Conservation (phyloP, 352 stramenopile genomes). For the Globisporangium polare region DNA sequence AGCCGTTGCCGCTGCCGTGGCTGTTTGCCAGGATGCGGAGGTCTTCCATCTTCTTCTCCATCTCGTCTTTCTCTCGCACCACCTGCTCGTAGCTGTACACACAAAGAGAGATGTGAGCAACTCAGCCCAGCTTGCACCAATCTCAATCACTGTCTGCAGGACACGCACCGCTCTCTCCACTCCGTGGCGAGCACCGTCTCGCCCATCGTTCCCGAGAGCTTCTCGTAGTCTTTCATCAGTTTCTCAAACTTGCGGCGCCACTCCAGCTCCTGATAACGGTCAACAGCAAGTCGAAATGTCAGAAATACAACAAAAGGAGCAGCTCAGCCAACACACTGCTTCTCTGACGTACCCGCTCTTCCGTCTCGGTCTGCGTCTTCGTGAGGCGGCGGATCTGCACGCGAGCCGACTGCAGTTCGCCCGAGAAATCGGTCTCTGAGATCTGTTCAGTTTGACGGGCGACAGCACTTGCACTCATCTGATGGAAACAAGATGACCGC, state of each 20-base stretch:
- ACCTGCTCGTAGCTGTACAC: constrained; percentile 63
- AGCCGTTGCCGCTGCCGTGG: constrained; percentile 20
- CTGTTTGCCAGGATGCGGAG: constrained; percentile 40
- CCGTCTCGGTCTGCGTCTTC: constrained; percentile 66
- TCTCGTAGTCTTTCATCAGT: constrained; percentile 82
- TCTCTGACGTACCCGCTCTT: constrained; percentile 50
- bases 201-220: constrained; percentile 82
- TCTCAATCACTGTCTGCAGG: not conserved
- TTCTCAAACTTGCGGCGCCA: constrained; percentile 87
- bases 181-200: constrained; percentile 82
- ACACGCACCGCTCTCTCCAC: constrained; percentile 64
- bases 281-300: not conserved
- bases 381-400: constrained; percentile 71
- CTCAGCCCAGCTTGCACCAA: too few relatives aligned
- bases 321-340: not conserved
- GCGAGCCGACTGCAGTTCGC: constrained; percentile 67
- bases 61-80: constrained; percentile 66
- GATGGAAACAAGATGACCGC: not conserved
- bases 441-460: constrained; percentile 78
- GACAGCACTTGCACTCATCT: constrained; percentile 79
- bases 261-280: constrained; percentile 46
- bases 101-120: not conserved
- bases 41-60: constrained; percentile 74
- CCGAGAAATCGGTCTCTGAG: constrained; percentile 63
- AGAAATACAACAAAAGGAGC: not conserved